These are phyloP conservation scores for Lasiodiplodia hormozganensis DNA, from an alignment of 2,329 filamentous ascomycete genomes.

Conservation along the genomic window DNA sequence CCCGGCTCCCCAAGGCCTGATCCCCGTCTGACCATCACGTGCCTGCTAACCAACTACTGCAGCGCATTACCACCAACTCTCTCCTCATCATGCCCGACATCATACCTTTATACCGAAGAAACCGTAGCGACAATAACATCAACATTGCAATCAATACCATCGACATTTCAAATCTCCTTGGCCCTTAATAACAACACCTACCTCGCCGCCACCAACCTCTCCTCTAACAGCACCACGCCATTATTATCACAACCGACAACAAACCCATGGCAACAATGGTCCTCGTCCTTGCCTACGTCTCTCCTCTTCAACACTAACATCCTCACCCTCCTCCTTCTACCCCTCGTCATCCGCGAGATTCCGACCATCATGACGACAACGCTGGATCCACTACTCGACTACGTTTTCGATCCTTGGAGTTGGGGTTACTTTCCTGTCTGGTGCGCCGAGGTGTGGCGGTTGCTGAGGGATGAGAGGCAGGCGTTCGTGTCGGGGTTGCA, in stretches of 20 bases:
- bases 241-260: neutral
- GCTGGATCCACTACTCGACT: conserved; percentile 24
- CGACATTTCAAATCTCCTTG: neutral
- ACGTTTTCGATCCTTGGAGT: conserved; percentile 22
- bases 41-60: neutral
- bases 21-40: neutral
- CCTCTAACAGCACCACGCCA: neutral
- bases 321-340: conserved; percentile 9
- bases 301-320: conserved; percentile 17
- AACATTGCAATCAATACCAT: neutral
- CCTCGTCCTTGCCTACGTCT: neutral
- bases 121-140: neutral
- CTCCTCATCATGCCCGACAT: neutral
- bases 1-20: conserved; percentile 5
- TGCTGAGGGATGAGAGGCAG: conserved; percentile 11
- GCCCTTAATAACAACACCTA: neutral
- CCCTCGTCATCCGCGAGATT: conserved; percentile 24
- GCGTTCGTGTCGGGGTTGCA: neutral
- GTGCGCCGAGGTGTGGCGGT: conserved; percentile 28
- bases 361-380: conserved; percentile 24
- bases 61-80: neutral
- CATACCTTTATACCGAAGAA: neutral
- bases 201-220: neutral
- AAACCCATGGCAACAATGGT: neutral
- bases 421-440: conserved; percentile 25